Evolutionary conservation across 257 asterid genomes (phyloP).

Genomic region (Nicotiana attenuata): DNA sequence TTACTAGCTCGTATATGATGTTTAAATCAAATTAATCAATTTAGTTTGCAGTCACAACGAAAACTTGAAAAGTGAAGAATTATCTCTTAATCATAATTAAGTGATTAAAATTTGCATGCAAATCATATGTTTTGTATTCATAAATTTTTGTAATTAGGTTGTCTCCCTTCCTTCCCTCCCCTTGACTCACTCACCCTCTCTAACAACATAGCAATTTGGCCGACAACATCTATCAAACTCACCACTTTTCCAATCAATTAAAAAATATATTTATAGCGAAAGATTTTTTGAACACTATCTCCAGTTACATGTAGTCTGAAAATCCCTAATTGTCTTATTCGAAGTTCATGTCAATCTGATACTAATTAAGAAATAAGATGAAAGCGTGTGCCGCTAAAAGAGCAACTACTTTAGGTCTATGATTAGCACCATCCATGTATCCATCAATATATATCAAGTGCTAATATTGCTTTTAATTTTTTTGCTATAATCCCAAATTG

Average conservation of each 20-base stretch:
- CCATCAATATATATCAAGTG: not conserved
- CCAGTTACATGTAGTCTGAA: not conserved
- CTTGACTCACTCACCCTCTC: too few species aligned
- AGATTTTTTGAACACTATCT: not conserved
- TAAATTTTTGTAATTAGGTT: too few species aligned
- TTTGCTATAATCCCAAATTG: not conserved
- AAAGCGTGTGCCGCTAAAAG: too few species aligned
- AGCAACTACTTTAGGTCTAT: not conserved
- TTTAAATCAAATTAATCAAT: too few species aligned
- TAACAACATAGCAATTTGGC: not conserved
- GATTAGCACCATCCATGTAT: not conserved
- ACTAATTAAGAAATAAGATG: not conserved
- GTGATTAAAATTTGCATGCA: too few species aligned
- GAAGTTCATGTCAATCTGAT: not conserved
- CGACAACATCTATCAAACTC: not conserved
- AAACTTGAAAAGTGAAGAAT: too few species aligned
- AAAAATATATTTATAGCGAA: not conserved
- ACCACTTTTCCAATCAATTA: not conserved
- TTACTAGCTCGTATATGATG: too few species aligned
- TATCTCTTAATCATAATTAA: too few species aligned
- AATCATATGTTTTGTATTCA: too few species aligned
- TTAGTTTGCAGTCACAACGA: too few species aligned
- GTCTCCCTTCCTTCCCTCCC: too few species aligned
- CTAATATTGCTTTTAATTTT: not conserved
- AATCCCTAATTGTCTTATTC: not conserved